Evolutionary conservation across 2,329 filamentous ascomycete species (phyloP), one percentile per base, ranked within the genome.

Genomic region (Trichoderma koningiopsis): DNA sequence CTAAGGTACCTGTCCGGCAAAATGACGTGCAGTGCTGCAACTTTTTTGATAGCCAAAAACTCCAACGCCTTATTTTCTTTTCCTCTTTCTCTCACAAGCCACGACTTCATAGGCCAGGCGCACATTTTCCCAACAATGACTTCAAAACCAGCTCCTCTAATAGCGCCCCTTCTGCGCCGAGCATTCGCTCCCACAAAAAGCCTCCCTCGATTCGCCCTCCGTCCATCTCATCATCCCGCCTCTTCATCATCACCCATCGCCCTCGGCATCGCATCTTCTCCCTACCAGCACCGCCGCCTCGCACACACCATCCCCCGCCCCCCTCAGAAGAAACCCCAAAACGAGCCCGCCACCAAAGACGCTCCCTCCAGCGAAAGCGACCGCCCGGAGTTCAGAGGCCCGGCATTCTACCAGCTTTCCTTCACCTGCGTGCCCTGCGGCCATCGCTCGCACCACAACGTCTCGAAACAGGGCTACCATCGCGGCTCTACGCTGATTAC

Each of bases 381-480:
- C 61, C 73, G 78, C 5, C 78, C 76, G 16, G 74, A 78, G 29
- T 65, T 72, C 43, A 79, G 78, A 31, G 76, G 78, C 73, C 77
- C 88, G 73, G 93, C 93, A 1, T 88, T 92, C 69, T 99, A 98
- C 81, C 87, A 93, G 74, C 86, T 99, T 72, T 92, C 90, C 61
- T 97, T 99, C 79, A 99, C 96, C 73, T 99, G 96, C 86, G 90
- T 92, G 70, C 93, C 92, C 37, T 99, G 96, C 82, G 84, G 86
- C 57, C 83, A 87, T 43, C 91, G 94, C 69, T 96, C 93, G n/a
- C 86, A 89, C 14, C 96, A 99, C 81, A 87, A 87, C 62, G 85
- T 99, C 75, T 93, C 93, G 35, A 97, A 98, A 80, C 96, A 98
- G 77, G 96, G 93, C 37, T 99, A 99, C 78, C 94, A 98, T 80